Conservation (phyloP, 2,329 filamentous ascomycete genomes). For the Corniculantispora saksenae region DNA sequence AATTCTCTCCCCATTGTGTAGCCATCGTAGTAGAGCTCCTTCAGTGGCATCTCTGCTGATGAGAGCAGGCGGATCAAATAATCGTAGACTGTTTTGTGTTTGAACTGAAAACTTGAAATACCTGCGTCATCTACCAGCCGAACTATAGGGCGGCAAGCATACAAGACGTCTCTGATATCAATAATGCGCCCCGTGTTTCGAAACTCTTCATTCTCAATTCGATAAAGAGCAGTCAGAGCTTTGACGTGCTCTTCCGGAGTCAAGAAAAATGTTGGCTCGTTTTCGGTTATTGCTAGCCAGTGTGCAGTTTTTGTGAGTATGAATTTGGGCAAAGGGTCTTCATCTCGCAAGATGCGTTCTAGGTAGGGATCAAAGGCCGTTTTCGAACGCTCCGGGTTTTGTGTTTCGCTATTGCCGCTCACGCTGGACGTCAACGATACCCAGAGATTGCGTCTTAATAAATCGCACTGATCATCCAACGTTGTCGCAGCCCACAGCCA, state of each 20-base stretch:
- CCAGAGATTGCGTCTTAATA: background rate
- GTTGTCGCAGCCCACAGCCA: slow-evolving; percentile 6
- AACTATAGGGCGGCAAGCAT: slow-evolving; percentile 8
- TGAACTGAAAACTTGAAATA: background rate
- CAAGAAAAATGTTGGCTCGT: background rate
- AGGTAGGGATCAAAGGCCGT: slow-evolving; percentile 8
- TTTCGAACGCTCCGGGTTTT: background rate
- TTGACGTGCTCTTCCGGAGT: background rate
- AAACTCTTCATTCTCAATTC: background rate
- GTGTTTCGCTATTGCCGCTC: background rate
- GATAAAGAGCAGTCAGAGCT: background rate
- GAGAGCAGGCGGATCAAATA: background rate
- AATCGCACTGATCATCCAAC: slow-evolving; percentile 6
- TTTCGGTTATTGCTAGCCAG: slow-evolving; percentile 4
- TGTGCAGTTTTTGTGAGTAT: background rate
- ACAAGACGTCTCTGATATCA: background rate
- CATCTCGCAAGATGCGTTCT: slow-evolving; percentile 5
- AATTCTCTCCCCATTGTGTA: slow-evolving; percentile 5
- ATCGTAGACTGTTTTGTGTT: background rate
- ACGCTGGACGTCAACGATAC: background rate
- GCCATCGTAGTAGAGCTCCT: slow-evolving; percentile 4
- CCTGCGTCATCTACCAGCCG: background rate
- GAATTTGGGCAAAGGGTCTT: slow-evolving; percentile 3
- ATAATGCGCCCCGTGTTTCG: background rate
- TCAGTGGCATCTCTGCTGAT: background rate